Conservation (phyloP, 352 stramenopile species). For the Globisporangium iwayamae region DNA sequence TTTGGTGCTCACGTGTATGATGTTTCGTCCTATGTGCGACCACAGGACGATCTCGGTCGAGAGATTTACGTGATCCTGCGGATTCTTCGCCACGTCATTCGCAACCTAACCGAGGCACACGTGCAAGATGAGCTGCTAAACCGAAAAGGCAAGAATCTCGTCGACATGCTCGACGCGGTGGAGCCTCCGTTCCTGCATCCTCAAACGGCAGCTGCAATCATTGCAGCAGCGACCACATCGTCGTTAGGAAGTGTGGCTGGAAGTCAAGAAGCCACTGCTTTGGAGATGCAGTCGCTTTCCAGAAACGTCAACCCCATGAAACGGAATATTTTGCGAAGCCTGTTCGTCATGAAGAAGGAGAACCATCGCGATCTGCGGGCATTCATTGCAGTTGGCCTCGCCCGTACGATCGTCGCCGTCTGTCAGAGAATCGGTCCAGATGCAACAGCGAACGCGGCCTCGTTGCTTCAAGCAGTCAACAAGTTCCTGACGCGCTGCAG, state of each 20-base stretch:
- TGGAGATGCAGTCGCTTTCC: neutral
- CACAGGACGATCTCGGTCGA: constrained; percentile 56
- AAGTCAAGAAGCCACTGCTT: neutral
- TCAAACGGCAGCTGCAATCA: constrained; percentile 46
- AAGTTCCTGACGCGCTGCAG: constrained; percentile 63
- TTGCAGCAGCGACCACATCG: constrained; percentile 35
- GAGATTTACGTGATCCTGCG: constrained; percentile 74
- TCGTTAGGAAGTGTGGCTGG: constrained; percentile 5
- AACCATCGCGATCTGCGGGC: constrained; percentile 47
- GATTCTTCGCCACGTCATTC: constrained; percentile 57
- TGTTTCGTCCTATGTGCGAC: neutral
- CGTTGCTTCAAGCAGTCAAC: constrained; percentile 49
- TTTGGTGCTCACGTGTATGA: constrained; percentile 1
- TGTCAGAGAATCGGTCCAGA: constrained; percentile 62
- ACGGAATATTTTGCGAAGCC: constrained; percentile 40
- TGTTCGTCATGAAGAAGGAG: constrained; percentile 46
- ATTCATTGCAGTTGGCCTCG: constrained; percentile 61
- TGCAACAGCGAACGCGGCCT: constrained; percentile 29
- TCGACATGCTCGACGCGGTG: constrained; percentile 51
- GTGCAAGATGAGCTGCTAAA: constrained; percentile 53
- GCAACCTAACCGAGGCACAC: constrained; percentile 42
- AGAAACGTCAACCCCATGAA: constrained; percentile 17
- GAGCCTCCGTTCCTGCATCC: constrained; percentile 70
- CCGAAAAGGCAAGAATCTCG: constrained; percentile 29
- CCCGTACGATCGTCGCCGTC: constrained; percentile 53